These are phyloP conservation scores for Diaporthe aspalathi DNA, from an alignment of 2,329 filamentous ascomycete genomes.

Conservation along the genomic window DNA sequence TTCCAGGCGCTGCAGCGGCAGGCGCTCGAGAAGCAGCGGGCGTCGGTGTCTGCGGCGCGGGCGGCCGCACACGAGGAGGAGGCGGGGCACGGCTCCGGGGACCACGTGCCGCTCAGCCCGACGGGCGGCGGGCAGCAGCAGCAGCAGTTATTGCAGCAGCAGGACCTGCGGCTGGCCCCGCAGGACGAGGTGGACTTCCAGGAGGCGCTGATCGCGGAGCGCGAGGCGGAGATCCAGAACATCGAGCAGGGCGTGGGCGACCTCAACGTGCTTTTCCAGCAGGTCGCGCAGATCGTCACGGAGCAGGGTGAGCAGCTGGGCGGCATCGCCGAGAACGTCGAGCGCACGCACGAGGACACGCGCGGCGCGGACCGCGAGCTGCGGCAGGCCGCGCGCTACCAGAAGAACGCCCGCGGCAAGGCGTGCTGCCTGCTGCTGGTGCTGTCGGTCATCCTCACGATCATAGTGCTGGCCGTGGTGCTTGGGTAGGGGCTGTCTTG, in stretches of 20 bases:
- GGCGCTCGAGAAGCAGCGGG: conserved; percentile 92
- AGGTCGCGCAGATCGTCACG: conserved; percentile 96
- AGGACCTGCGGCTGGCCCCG: conserved; percentile 83
- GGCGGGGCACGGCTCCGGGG: conserved; percentile 43
- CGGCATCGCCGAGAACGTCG: conserved; percentile 88
- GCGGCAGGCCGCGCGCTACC: conserved; percentile 86
- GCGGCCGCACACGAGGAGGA: conserved; percentile 76
- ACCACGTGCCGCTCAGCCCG: conserved; percentile 45
- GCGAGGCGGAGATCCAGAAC: conserved; percentile 95
- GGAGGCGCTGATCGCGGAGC: conserved; percentile 93
- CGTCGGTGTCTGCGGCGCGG: conserved; percentile 84
- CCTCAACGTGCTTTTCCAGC: conserved; percentile 94
- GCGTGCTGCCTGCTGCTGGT: conserved; percentile 93
- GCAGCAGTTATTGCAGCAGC: conserved; percentile 74
- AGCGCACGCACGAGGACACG: conserved; percentile 84
- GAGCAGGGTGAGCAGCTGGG: conserved; percentile 93
- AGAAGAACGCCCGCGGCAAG: conserved; percentile 95
- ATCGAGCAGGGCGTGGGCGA: conserved; percentile 97
- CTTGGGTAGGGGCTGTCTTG: conserved; percentile 64
- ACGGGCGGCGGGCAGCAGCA: conserved; percentile 57
- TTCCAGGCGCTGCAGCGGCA: conserved; percentile 93
- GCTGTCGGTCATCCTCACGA: conserved; percentile 86
- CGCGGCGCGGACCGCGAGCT: conserved; percentile 88
- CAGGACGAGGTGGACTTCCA: conserved; percentile 99
- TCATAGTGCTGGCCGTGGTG: conserved; percentile 88